Percentiles rank a stretch among this genome's conserved stretches.
Evolutionary conservation across 1,284 basidiomycete species (phyloP).

Genomic region (Boletus coffeatus): DNA sequence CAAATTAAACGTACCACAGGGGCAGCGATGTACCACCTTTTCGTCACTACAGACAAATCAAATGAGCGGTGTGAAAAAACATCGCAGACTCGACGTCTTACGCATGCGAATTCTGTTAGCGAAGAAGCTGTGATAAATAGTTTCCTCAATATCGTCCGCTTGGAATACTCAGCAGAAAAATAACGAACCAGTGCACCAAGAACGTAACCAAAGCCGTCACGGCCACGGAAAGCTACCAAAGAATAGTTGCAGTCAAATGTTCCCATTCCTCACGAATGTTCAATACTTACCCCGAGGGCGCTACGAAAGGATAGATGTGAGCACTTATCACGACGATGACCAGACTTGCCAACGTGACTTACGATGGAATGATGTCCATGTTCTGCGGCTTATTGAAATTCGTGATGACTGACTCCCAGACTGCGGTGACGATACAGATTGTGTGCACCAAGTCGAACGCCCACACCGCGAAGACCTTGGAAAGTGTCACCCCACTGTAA

Average conservation of each 20-base stretch:
- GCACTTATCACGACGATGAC: conserved; percentile 5
- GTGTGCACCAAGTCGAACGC: conserved; percentile 28
- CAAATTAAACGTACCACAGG: conserved; percentile 21
- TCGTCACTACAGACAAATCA: conserved; percentile 21
- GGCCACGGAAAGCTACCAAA: conserved; percentile 26
- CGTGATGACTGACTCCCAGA: conserved; percentile 27
- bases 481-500: conserved; percentile 7
- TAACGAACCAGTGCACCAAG: conserved; percentile 28
- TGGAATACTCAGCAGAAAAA: not conserved
- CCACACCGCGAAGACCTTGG: conserved; percentile 29
- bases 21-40: conserved; percentile 29
- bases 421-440: conserved; percentile 23
- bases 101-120: conserved; percentile 31
- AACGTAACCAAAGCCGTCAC: conserved; percentile 28
- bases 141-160: not conserved
- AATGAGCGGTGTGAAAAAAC: conserved; percentile 5
- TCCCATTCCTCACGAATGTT: not conserved
- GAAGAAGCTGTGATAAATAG: conserved; percentile 21
- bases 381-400: conserved; percentile 22
- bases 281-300: conserved; percentile 21
- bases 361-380: conserved; percentile 30
- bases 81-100: conserved; percentile 7
- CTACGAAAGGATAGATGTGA: conserved; percentile 6
- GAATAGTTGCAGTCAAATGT: not conserved
- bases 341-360: conserved; percentile 5